A percentile compares a stretch with the other conserved stretches of the same genome.
Conservation (phyloP, 352 stramenopile species). For the Pilasporangium apinafurcum region DNA sequence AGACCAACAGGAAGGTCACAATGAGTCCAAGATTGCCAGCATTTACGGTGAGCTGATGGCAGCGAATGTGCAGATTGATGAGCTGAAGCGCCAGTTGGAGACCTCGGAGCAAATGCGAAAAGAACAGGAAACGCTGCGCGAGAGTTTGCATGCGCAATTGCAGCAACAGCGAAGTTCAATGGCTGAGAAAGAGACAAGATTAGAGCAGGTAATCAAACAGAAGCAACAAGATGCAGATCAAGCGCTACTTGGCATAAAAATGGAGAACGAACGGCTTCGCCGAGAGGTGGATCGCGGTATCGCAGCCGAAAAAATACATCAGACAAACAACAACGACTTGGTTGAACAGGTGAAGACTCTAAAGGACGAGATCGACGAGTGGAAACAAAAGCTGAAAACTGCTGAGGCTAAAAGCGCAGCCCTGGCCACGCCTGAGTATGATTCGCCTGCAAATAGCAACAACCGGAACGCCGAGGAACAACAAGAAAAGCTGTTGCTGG, state of each 20-base stretch:
- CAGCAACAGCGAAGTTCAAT: conserved; percentile 36
- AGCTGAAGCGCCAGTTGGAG: conserved; percentile 59
- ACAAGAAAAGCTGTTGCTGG: conserved; percentile 48
- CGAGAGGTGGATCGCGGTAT: conserved; percentile 27
- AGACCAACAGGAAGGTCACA: conserved; percentile 48
- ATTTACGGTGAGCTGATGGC: conserved; percentile 70
- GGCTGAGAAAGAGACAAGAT: conserved; percentile 36
- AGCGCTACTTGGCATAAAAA: conserved; percentile 19
- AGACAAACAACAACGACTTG: conserved; percentile 19
- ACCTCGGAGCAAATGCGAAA: conserved; percentile 58
- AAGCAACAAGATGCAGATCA: conserved; percentile 24
- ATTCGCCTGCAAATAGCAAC: too few relatives aligned
- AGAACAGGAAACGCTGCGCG: conserved; percentile 47
- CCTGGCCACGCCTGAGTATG: conserved; percentile 5
- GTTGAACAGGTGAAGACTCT: conserved; percentile 24
- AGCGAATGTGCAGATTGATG: conserved; percentile 68
- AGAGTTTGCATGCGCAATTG: conserved; percentile 47
- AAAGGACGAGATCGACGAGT: conserved; percentile 30
- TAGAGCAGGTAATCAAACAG: conserved; percentile 33
- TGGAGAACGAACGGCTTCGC: conserved; percentile 36
- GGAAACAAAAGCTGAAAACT: conserved; percentile 24
- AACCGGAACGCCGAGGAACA: too few relatives aligned
- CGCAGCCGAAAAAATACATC: conserved; percentile 21
- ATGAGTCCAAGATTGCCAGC: conserved; percentile 64
- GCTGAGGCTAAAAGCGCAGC: conserved; percentile 6